These are phyloP conservation scores for Ceratobasidium theobromae DNA, from an alignment of 1,284 basidiomycete genomes.

Conservation along the genomic window DNA sequence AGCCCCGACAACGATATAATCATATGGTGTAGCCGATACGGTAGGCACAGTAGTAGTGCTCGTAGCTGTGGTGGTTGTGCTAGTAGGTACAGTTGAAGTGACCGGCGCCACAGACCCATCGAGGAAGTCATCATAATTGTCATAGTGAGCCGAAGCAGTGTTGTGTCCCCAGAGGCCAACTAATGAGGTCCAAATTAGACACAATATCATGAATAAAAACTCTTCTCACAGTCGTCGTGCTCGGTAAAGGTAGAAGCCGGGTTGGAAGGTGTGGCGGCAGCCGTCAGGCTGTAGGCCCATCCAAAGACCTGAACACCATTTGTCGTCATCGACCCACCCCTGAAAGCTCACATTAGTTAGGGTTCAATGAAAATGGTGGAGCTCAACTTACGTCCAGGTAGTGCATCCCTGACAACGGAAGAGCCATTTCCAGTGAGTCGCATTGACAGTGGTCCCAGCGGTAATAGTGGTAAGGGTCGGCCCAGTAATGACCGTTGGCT, in stretches of 20 bases:
- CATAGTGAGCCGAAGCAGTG: constrained; percentile 52
- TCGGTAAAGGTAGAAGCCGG: constrained; percentile 47
- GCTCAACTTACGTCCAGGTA: constrained; percentile 34
- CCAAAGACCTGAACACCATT: constrained; percentile 51
- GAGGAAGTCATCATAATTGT: constrained; percentile 55
- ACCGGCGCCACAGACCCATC: constrained; percentile 48
- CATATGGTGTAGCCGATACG: constrained; percentile 54
- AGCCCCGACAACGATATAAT: constrained; percentile 63
- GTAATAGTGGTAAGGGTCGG: constrained; percentile 53
- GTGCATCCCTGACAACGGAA: constrained; percentile 59
- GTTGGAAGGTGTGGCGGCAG: constrained; percentile 44
- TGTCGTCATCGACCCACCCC: constrained; percentile 46
- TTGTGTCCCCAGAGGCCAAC: constrained; percentile 62
- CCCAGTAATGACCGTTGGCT: constrained; percentile 50
- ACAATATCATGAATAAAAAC: neutral
- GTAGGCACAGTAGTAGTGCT: constrained; percentile 44
- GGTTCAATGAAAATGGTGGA: neutral
- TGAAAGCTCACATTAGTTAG: constrained; percentile 9
- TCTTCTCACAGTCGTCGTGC: constrained; percentile 50
- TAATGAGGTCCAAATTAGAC: constrained; percentile 37
- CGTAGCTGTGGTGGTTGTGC: constrained; percentile 43
- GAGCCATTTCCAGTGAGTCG: constrained; percentile 60
- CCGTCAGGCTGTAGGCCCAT: constrained; percentile 51
- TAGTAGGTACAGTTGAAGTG: constrained; percentile 40
- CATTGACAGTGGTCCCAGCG: constrained; percentile 46